Conservation (phyloP, 1,284 basidiomycete genomes). For the Heterobasidion occidentale region DNA sequence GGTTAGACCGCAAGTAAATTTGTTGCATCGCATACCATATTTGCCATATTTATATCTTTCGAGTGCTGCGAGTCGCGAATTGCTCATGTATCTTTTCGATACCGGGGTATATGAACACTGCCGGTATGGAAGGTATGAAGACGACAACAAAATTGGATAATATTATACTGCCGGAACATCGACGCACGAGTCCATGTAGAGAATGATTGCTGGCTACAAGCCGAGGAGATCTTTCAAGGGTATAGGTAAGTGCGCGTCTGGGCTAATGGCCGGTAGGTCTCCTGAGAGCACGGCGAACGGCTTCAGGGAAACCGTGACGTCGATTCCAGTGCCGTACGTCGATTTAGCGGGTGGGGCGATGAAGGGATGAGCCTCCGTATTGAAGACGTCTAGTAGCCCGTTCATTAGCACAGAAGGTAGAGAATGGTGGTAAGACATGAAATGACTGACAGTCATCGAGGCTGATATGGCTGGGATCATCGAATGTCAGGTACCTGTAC, state of each 20-base stretch:
- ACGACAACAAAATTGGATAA: no score
- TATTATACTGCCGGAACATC: no score
- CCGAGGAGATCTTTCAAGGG: background rate
- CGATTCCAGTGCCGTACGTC: conserved; percentile 22
- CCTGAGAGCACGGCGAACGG: background rate
- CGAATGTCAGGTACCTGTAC: conserved; percentile 57
- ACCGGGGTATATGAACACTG: no score
- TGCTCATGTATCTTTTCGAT: background rate
- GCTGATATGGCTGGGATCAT: conserved; percentile 43
- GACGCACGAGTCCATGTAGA: no score
- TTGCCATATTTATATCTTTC: background rate
- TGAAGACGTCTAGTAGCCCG: conserved; percentile 33
- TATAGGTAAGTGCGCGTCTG: background rate
- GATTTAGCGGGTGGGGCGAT: conserved; percentile 32
- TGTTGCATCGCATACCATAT: background rate
- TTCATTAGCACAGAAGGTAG: background rate
- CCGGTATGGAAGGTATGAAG: no score
- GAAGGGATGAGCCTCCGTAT: conserved; percentile 58
- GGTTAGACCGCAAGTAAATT: conserved; percentile 23
- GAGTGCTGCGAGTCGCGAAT: background rate
- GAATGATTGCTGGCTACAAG: background rate
- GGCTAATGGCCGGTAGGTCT: background rate
- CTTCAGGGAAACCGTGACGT: background rate
- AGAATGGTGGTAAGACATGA: background rate
- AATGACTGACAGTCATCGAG: conserved; percentile 44